phyloP scores from a whole-genome alignment of 2,329 filamentous ascomycete genomes.

The Kalaharituber pfeilii region DNA sequence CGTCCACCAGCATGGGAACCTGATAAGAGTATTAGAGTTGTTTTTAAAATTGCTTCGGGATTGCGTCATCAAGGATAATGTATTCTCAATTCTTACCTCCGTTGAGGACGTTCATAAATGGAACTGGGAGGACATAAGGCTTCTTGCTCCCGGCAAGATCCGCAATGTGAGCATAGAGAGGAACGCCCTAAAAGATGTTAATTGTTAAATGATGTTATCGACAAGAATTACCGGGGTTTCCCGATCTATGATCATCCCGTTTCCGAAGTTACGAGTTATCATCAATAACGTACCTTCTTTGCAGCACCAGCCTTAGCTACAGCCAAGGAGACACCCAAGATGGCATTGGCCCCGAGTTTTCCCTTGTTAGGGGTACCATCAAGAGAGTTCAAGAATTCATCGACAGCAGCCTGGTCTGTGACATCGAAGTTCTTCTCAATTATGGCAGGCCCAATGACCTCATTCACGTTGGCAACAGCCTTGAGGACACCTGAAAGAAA shows the following conservation, averaged over 20 bases:
- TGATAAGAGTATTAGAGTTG: conserved; percentile 8
- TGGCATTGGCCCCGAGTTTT: conserved; percentile 75
- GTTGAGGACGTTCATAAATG: conserved; percentile 89
- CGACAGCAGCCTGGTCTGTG: conserved; percentile 70
- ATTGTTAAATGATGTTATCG: conserved; percentile 22
- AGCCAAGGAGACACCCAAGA: conserved; percentile 68
- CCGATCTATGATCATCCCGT: neutral
- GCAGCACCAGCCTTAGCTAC: conserved; percentile 78
- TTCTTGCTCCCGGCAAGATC: conserved; percentile 80
- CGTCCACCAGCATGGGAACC: conserved; percentile 95
- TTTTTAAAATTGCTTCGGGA: conserved; percentile 1
- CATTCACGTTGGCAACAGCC: conserved; percentile 75
- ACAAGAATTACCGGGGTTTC: conserved; percentile 4
- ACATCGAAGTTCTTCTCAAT: conserved; percentile 71
- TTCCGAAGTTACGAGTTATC: neutral
- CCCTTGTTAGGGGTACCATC: conserved; percentile 76
- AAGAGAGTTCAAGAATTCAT: conserved; percentile 69
- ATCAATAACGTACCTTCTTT: conserved; percentile 45
- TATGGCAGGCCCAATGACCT: conserved; percentile 58
- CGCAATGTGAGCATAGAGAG: conserved; percentile 74
- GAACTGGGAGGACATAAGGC: conserved; percentile 75
- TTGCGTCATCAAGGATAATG: conserved; percentile 19
- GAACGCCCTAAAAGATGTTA: conserved; percentile 36
- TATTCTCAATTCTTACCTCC: conserved; percentile 33
- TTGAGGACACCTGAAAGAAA: conserved; percentile 44